These are phyloP conservation scores for Botrytis hyacinthi DNA, from an alignment of 2,329 filamentous ascomycete species.

Conservation along the genomic window DNA sequence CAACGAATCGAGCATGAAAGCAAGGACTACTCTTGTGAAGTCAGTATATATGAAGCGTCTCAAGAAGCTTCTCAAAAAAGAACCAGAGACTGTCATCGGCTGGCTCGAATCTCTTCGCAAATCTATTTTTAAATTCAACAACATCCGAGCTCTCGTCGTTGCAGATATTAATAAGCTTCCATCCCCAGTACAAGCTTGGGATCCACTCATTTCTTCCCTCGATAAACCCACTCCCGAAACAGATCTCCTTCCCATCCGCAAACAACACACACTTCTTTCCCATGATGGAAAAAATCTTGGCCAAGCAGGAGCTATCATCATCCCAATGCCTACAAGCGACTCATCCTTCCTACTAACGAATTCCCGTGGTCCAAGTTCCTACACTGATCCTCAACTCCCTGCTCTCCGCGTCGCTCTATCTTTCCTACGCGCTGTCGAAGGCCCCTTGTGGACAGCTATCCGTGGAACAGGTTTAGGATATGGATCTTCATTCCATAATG, in stretches of 20 bases:
- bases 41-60: constrained; percentile 83
- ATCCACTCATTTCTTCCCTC: constrained; percentile 47
- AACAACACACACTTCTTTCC: constrained; percentile 69
- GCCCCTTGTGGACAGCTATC: constrained; percentile 89
- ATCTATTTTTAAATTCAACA: constrained; percentile 76
- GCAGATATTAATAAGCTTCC: constrained; percentile 73
- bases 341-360: constrained; percentile 83
- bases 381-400: constrained; percentile 73
- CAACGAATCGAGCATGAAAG: constrained; percentile 72
- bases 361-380: constrained; percentile 70
- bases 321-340: constrained; percentile 90
- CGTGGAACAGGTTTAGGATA: constrained; percentile 93
- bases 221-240: constrained; percentile 47
- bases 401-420: constrained; percentile 83
- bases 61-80: constrained; percentile 73
- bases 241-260: constrained; percentile 65
- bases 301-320: constrained; percentile 68
- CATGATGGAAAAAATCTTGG: constrained; percentile 73
- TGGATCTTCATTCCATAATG: constrained; percentile 74
- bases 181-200: constrained; percentile 78
- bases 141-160: constrained; percentile 81
- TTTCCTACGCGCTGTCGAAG: constrained; percentile 91
- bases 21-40: constrained; percentile 80
- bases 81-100: constrained; percentile 70
- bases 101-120: constrained; percentile 76